phyloP scores from a whole-genome alignment of 306 rosid genomes.

The barrel medic (Medicago truncatula) region MtrunA17r5.0-ANR NC_053042.1:12347501-12348000 shows the following conservation, averaged over 20 bases:
- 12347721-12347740: not conserved
- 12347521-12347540: not conserved
- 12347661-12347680: not conserved
- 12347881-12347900: not conserved
- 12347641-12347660: not conserved
- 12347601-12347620: not conserved
- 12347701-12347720: not conserved
- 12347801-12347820: not conserved
- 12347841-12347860: not conserved
- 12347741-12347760: not conserved
- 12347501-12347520: not conserved
- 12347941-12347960: not conserved
- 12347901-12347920: not conserved
- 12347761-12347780: not conserved
- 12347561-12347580: not conserved
- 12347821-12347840: too few species aligned
- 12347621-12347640: not conserved
- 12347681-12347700: not conserved
- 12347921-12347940: too few species aligned
- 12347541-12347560: too few species aligned
- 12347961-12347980: not conserved
- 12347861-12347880: not conserved
- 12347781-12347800: not conserved
- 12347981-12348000: not conserved
- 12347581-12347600: not conserved